These are phyloP conservation scores for Colletotrichum sp. DNA, from an alignment of 2,329 filamentous ascomycete genomes.

Conservation along the genomic window DNA sequence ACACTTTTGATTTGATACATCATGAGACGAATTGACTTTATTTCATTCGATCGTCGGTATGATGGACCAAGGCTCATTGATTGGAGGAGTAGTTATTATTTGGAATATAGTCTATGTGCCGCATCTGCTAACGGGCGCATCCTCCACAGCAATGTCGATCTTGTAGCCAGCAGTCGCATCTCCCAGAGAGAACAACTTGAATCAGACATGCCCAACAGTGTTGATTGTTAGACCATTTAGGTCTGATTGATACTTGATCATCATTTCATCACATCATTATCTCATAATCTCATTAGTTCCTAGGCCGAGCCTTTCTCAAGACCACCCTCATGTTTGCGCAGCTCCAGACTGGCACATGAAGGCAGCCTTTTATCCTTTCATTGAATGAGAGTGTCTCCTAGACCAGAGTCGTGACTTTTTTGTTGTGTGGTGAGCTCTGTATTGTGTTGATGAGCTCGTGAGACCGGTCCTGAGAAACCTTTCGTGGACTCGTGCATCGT, in stretches of 20 bases:
- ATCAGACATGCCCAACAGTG: background rate
- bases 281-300: background rate
- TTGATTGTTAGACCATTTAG: background rate
- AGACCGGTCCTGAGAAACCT: background rate
- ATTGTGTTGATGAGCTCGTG: background rate
- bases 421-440: background rate
- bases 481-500: background rate
- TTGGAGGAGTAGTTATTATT: background rate
- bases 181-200: background rate
- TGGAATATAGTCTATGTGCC: background rate
- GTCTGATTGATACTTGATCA: background rate
- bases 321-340: background rate
- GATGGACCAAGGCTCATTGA: background rate
- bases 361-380: background rate
- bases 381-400: background rate
- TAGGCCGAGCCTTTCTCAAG: background rate
- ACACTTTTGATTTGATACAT: background rate
- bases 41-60: background rate
- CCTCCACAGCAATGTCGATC: background rate
- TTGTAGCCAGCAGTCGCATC: background rate
- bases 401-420: background rate
- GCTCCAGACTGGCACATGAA: background rate
- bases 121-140: background rate
- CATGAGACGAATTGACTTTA: background rate
- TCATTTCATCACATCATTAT: background rate